Evolutionary conservation across 2,329 filamentous ascomycete genomes (phyloP), one percentile per base, ranked within the genome.

Genomic region (Clonostachys sp.): DNA sequence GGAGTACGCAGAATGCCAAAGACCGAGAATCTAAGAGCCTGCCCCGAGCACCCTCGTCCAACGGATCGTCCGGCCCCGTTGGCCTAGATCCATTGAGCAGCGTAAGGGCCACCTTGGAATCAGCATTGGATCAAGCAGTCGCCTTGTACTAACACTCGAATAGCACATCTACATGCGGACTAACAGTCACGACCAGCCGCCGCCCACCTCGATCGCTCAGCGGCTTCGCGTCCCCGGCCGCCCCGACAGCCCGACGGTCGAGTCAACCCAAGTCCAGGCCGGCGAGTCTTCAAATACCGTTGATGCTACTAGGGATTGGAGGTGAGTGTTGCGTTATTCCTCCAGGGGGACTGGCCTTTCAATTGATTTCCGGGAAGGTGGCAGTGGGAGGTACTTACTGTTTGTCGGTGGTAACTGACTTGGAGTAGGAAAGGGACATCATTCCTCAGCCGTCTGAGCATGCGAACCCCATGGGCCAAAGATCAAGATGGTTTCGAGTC

Each of bases 401-500:
- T 30, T 30, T 10, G 24, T 30, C 24, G 24, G 24, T 30, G 24
- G 9, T 30, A 30, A 30, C 24, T 30, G 6, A 30, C 24, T 30
- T 10, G 36, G 36, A 39, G 34, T 38, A 95, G 87, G 66, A 96
- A 96, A 71, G 86, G 88, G 30, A 82, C 87, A 16, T 96, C 91
- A 13, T 96, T 99, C 62, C 80, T 99, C 30, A 95, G 90, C 65
- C 87, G 91, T 47, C 77, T 86, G 47, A 77, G 75, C 57, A 84
- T 97, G 65, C 81, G 84, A 35, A 78, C 80, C 51, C 78, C 77
- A 50, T 91, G 90, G 71, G 95, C 87, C 67, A 90, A 87, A 61
- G 81, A 82, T 51, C 71, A 77, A 48, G 73, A 75, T 40, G 63
- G 69, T 46, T 74, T 75, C 45, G 81, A 84, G 54, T 82, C 86